Evolutionary conservation across 768 basidiomycete species (phyloP).

Genomic region (Butyriboletus loyo): DNA sequence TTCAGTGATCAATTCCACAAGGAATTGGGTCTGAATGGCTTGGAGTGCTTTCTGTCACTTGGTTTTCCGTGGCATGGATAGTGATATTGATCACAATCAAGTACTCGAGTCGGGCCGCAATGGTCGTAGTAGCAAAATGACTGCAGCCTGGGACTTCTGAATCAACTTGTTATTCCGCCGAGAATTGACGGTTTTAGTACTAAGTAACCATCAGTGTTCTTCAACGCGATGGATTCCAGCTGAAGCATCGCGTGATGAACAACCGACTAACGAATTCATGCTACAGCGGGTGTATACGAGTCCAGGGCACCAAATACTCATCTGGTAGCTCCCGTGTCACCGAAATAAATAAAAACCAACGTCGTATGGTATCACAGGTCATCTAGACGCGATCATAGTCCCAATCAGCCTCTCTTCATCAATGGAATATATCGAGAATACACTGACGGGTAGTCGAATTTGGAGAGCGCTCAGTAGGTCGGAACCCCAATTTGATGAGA

Average conservation of each 20-base stretch:
- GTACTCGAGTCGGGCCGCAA: too few relatives aligned
- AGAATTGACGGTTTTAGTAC: neutral
- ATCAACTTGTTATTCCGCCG: neutral
- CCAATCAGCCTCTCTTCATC: neutral
- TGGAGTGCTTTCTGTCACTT: too few relatives aligned
- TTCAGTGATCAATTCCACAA: too few relatives aligned
- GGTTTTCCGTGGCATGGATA: too few relatives aligned
- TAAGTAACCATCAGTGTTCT: neutral
- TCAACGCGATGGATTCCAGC: neutral
- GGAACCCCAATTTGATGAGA: neutral
- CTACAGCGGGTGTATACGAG: conserved; percentile 1
- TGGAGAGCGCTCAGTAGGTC: neutral
- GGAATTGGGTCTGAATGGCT: too few relatives aligned
- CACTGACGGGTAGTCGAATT: conserved; percentile 3
- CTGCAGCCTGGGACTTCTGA: neutral
- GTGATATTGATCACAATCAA: too few relatives aligned
- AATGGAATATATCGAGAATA: neutral
- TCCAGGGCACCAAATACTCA: neutral
- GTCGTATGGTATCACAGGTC: neutral
- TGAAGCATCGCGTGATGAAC: too few relatives aligned
- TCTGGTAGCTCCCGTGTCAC: neutral
- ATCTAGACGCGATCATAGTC: neutral
- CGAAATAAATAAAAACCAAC: neutral
- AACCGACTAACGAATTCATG: neutral
- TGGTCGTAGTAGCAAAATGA: too few relatives aligned